Conservation (phyloP, 2,329 filamentous ascomycete genomes). For the Hymenoscyphus linearis region DNA sequence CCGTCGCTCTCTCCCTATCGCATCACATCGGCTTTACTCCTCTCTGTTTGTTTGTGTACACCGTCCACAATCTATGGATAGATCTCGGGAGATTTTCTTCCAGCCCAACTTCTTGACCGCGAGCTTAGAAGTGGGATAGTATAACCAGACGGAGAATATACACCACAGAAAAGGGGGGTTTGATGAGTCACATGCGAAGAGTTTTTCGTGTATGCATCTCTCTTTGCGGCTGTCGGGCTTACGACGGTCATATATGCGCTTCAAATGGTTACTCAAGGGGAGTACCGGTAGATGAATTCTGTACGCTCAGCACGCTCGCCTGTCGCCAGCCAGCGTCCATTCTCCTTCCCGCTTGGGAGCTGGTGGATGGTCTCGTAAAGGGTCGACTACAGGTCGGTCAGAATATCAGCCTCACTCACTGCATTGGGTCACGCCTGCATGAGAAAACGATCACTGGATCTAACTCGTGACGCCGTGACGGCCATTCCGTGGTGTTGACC, state of each 20-base stretch:
- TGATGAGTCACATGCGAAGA: background rate
- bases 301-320: background rate
- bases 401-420: background rate
- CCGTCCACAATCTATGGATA: no score
- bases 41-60: no score
- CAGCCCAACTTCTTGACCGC: background rate
- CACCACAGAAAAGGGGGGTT: background rate
- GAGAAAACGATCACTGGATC: background rate
- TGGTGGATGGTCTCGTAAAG: background rate
- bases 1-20: no score
- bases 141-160: background rate
- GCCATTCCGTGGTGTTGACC: background rate
- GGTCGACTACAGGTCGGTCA: background rate
- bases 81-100: background rate
- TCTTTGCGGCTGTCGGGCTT: background rate
- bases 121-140: background rate
- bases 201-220: background rate
- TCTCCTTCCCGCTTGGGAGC: background rate
- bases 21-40: no score
- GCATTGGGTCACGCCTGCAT: slow-evolving; percentile 1
- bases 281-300: background rate
- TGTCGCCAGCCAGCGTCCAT: background rate
- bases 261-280: background rate
- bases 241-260: background rate
- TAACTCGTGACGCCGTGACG: background rate